phyloP scores from a whole-genome alignment of 2,329 filamentous ascomycete species.

The Canariomyces notabilis region DNA sequence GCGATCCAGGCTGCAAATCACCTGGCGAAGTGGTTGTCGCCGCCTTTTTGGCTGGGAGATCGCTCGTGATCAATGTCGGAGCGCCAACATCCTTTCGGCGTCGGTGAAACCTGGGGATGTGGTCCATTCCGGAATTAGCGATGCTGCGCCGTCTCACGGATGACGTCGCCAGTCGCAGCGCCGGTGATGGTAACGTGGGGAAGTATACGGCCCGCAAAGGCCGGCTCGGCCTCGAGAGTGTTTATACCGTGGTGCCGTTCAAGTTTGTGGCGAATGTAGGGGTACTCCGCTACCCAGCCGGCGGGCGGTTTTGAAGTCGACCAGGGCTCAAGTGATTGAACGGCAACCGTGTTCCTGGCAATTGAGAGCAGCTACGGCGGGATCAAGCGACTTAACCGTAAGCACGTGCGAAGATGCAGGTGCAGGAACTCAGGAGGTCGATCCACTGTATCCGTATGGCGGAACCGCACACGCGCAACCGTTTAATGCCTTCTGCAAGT shows the following conservation, averaged over 20 bases:
- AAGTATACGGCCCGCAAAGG: neutral
- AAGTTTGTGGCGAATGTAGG: no score
- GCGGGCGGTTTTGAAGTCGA: neutral
- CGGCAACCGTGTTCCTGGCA: neutral
- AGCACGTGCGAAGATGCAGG: constrained; percentile 1
- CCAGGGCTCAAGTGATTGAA: constrained; percentile 7
- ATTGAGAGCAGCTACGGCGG: neutral
- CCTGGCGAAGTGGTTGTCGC: constrained; percentile 17
- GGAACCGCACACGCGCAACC: no score
- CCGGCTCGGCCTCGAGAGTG: no score
- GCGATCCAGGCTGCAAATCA: constrained; percentile 17
- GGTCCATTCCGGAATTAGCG: constrained; percentile 25
- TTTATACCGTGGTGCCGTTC: no score
- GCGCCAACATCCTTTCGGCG: constrained; percentile 28
- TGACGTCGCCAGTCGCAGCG: neutral
- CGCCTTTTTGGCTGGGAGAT: constrained; percentile 16
- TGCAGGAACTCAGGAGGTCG: neutral
- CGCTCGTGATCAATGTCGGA: constrained; percentile 22
- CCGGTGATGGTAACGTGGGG: neutral
- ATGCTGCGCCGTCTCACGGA: neutral
- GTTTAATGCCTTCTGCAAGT: neutral
- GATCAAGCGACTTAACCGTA: neutral
- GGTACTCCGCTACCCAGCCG: no score
- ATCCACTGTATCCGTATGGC: no score
- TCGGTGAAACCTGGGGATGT: constrained; percentile 29